Percentiles rank a stretch among this genome's conserved stretches.
Evolutionary conservation across 169 alveolate genomes (phyloP).

Genomic region (Amoebophrya sp.): DNA sequence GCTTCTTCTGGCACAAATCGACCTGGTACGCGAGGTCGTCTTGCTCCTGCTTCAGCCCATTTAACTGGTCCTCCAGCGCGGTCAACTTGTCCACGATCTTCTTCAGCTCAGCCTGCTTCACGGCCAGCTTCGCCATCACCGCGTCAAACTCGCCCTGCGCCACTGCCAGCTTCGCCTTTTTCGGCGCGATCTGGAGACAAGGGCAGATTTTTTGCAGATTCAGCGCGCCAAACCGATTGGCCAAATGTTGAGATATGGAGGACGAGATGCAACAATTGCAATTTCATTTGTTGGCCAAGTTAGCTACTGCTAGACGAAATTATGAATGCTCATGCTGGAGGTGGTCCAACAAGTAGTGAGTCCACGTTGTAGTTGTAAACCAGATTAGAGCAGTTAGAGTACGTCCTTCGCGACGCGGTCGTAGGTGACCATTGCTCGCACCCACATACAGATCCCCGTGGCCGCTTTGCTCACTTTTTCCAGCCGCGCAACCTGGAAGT

Average conservation of each 20-base stretch:
- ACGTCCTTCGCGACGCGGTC: slow-evolving; percentile 55
- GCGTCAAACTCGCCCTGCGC: slow-evolving; percentile 53
- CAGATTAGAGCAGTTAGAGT: too few relatives aligned
- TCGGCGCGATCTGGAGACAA: slow-evolving; percentile 55
- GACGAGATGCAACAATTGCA: too few relatives aligned
- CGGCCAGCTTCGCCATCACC: slow-evolving; percentile 41
- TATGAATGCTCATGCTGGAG: too few relatives aligned
- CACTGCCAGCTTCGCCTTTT: slow-evolving; percentile 49
- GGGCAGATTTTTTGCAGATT: too few relatives aligned
- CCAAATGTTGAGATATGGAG: too few relatives aligned
- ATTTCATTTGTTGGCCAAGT: too few relatives aligned
- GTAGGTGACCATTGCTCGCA: slow-evolving; percentile 56
- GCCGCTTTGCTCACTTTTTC: slow-evolving; percentile 53
- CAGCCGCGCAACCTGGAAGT: slow-evolving; percentile 35
- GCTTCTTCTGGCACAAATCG: slow-evolving; percentile 55
- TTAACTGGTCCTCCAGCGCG: slow-evolving; percentile 43
- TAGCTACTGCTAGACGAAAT: too few relatives aligned
- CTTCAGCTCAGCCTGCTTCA: slow-evolving; percentile 46
- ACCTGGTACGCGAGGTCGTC: slow-evolving; percentile 50
- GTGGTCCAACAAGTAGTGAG: too few relatives aligned
- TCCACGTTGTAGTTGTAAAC: too few relatives aligned
- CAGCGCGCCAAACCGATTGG: too few relatives aligned
- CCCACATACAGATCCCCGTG: slow-evolving; percentile 63
- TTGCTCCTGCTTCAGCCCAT: slow-evolving; percentile 47
- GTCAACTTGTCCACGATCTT: slow-evolving; percentile 41